Evolutionary conservation across 257 asterid genomes (phyloP).

Genomic region (Fraxinus quadrangulata): DNA sequence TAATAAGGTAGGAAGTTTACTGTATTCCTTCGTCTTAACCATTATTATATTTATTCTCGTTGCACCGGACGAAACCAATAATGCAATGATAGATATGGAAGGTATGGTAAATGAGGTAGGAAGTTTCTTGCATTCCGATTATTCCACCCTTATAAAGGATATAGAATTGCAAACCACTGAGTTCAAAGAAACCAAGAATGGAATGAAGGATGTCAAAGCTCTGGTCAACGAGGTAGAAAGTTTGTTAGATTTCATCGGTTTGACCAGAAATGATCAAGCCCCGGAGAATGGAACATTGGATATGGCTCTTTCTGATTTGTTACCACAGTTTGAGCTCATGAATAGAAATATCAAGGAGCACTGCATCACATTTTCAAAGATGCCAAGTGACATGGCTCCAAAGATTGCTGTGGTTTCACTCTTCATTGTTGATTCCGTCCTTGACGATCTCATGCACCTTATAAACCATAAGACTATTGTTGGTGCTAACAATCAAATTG

Average conservation of each 20-base stretch:
- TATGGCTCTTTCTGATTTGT: not conserved
- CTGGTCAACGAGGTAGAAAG: not conserved
- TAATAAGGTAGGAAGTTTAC: slow-evolving; percentile 11
- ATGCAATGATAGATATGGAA: not conserved
- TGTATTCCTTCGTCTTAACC: not conserved
- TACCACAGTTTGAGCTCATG: not conserved
- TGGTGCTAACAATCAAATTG: not conserved
- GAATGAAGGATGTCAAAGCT: too few relatives aligned
- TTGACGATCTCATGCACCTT: not conserved
- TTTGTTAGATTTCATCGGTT: too few relatives aligned
- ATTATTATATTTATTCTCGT: not conserved
- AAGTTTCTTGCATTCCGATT: slow-evolving; percentile 10
- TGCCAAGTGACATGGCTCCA: not conserved
- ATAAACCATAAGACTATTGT: not conserved
- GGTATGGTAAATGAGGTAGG: not conserved
- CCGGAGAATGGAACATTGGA: not conserved
- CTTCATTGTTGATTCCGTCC: not conserved
- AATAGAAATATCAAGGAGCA: not conserved
- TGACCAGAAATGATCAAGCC: too few relatives aligned
- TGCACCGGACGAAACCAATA: not conserved
- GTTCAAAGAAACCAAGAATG: too few relatives aligned
- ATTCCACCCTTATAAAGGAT: not conserved
- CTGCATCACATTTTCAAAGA: not conserved
- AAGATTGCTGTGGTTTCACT: not conserved
- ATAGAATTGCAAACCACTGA: too few relatives aligned